Conservation (phyloP, 495 filamentous ascomycete species). For the Penicillium alfredii region DNA sequence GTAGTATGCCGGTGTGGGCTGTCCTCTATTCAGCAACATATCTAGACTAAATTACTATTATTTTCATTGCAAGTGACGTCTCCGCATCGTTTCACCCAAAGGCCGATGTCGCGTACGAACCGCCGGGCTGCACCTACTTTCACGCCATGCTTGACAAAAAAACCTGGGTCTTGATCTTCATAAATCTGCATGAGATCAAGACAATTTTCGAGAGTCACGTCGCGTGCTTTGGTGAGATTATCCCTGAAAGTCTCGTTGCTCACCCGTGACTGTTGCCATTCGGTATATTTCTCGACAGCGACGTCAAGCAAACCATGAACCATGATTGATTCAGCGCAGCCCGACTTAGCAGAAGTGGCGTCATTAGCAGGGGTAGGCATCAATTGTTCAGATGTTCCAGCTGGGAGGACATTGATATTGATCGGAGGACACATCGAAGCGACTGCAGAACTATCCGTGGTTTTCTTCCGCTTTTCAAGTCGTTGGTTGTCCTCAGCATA, state of each 20-base stretch:
- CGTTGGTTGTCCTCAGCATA: conserved; percentile 7
- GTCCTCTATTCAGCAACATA: too few relatives aligned
- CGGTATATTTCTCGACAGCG: conserved; percentile 14
- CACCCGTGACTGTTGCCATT: conserved; percentile 19
- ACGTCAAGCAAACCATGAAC: conserved; percentile 7
- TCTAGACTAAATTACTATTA: too few relatives aligned
- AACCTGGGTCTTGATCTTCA: conserved; percentile 20
- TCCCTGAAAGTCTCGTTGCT: conserved; percentile 13
- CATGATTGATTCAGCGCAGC: conserved; percentile 1
- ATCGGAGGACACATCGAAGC: not conserved
- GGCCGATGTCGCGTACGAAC: too few relatives aligned
- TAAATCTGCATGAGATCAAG: conserved; percentile 23
- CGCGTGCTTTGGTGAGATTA: conserved; percentile 12
- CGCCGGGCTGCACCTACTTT: conserved; percentile 20
- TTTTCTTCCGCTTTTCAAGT: conserved; percentile 6
- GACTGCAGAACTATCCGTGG: not conserved
- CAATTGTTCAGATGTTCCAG: conserved; percentile 1
- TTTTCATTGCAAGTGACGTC: too few relatives aligned
- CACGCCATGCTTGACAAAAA: conserved; percentile 24
- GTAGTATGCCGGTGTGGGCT: too few relatives aligned
- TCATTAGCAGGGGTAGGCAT: conserved; percentile 1
- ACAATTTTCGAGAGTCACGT: conserved; percentile 18
- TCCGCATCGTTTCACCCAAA: too few relatives aligned
- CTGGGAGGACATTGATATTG: too few relatives aligned
- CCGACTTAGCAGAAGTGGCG: not conserved